Evolutionary conservation across 2,329 filamentous ascomycete species (phyloP).

Genomic region (Keithomyces neogunnii): DNA sequence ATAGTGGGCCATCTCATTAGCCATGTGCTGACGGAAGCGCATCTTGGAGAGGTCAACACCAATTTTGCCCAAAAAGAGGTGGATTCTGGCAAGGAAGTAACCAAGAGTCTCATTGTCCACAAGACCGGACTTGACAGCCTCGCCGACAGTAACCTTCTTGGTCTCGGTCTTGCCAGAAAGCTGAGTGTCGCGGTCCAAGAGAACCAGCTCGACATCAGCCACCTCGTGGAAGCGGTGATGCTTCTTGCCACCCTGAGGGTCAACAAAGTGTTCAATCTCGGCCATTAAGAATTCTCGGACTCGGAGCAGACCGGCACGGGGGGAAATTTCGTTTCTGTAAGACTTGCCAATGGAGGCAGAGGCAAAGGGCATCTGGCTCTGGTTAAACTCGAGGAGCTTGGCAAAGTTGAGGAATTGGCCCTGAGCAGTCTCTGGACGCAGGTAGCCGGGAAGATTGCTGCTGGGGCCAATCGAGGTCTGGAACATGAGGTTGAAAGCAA

Average conservation of each 20-base stretch:
- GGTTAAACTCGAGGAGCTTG: conserved; percentile 94
- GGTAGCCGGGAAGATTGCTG: conserved; percentile 75
- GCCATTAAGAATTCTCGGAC: conserved; percentile 98
- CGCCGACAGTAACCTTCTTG: conserved; percentile 66
- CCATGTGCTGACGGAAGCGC: conserved; percentile 95
- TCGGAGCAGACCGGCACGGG: conserved; percentile 79
- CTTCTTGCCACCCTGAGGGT: conserved; percentile 90
- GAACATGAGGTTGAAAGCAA: conserved; percentile 98
- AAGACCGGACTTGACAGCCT: conserved; percentile 72
- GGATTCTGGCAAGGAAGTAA: conserved; percentile 92
- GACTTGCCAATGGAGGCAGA: conserved; percentile 97
- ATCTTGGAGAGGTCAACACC: conserved; percentile 83
- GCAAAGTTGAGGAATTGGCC: conserved; percentile 97
- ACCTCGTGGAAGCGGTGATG: conserved; percentile 83
- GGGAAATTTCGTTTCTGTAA: conserved; percentile 96
- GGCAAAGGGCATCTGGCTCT: conserved; percentile 90
- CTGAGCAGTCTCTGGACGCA: conserved; percentile 92
- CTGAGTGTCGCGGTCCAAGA: conserved; percentile 81
- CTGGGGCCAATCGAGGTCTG: conserved; percentile 90
- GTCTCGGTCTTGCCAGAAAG: conserved; percentile 74
- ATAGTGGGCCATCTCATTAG: conserved; percentile 73
- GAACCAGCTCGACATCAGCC: conserved; percentile 70
- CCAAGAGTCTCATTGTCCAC: conserved; percentile 97
- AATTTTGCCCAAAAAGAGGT: conserved; percentile 81
- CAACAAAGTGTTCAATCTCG: conserved; percentile 97